phyloP scores from a whole-genome alignment of 257 asterid species.

The Solanum tarijense region DNA sequence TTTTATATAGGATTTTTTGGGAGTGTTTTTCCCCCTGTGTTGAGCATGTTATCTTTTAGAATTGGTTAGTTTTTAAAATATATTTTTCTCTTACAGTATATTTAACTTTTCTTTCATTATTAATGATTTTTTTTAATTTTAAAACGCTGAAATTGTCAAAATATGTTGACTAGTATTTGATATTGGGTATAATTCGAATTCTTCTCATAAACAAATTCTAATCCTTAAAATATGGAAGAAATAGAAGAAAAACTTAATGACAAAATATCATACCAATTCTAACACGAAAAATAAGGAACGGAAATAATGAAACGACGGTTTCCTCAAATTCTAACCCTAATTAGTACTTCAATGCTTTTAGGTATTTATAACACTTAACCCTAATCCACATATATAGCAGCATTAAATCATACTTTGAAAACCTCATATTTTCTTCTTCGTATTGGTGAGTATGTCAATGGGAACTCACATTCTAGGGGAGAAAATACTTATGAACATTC shows the following conservation, averaged over 20 bases:
- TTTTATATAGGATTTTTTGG: not conserved
- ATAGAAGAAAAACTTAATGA: not conserved
- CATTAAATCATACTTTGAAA: not conserved
- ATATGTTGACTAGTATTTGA: not conserved
- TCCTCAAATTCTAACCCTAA: not conserved
- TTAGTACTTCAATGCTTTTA: not conserved
- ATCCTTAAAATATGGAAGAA: not conserved
- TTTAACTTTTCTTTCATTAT: too few species aligned
- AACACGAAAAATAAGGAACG: not conserved
- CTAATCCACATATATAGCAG: not conserved
- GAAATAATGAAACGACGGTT: not conserved
- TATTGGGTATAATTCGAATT: rapidly evolving
- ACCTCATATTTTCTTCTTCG: not conserved
- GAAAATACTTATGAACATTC: too few species aligned
- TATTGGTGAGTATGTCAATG: not conserved
- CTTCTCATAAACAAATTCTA: not conserved
- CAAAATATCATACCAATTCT: not conserved
- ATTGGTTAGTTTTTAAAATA: too few species aligned
- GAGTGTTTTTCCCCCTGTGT: not conserved
- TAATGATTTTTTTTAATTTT: too few species aligned
- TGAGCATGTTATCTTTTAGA: not conserved
- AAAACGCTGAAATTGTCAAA: not conserved
- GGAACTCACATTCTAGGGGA: too few species aligned
- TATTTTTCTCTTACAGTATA: not conserved
- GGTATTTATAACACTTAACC: not conserved